Evolutionary conservation across 495 filamentous ascomycete species (phyloP), one percentile per base, ranked within the genome.

Genomic region (Echria macrotheca): DNA sequence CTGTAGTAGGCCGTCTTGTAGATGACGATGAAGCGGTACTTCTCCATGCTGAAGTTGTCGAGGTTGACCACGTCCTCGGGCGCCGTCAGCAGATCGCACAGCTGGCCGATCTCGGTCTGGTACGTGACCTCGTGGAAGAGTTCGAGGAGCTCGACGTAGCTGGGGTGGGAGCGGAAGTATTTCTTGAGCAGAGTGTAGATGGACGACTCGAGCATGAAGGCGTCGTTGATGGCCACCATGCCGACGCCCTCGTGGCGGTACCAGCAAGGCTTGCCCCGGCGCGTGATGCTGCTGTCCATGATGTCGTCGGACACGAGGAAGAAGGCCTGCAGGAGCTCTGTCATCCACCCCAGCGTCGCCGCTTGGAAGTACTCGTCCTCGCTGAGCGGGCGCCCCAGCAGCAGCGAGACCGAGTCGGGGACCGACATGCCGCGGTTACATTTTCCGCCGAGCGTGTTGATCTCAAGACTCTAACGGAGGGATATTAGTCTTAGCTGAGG

Each of bases 1-100:
- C 81, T 87, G 76, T 98, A 98, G 73, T 91, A 98, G 29, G 93
- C 94, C 23, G 94, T 98, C 80, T 98, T 98, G 82, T 90, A 96
- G 70, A 91, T 87, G 68, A 98, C 93, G 64, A 98, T 98, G 77
- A 97, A 98, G 65, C 76, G 84, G 77, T 95, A 95, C 75, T 97
- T 98, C 55, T 93, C 80, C 69, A 95, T 74, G 66, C 80, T 85
- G 79, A 98, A 98, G 73, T 91, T 91, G 76, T 85, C 74, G 45
- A 98, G 83, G 69, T 98, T 80, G 53, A 95, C 78, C 25, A 83
- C 73, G 65, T 96, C 91, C 70, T 98, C 93, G 31, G 93, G 93
- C 14, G 93, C 93, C 21, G 94, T 97, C 58, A 97, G 82, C 50
- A 98, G 78, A 65, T 98, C 93, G 67, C 90, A 93, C 29, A 85